These are phyloP conservation scores for Ustilago vetiveriae DNA, from an alignment of 1,284 basidiomycete genomes.

Conservation along the genomic window DNA sequence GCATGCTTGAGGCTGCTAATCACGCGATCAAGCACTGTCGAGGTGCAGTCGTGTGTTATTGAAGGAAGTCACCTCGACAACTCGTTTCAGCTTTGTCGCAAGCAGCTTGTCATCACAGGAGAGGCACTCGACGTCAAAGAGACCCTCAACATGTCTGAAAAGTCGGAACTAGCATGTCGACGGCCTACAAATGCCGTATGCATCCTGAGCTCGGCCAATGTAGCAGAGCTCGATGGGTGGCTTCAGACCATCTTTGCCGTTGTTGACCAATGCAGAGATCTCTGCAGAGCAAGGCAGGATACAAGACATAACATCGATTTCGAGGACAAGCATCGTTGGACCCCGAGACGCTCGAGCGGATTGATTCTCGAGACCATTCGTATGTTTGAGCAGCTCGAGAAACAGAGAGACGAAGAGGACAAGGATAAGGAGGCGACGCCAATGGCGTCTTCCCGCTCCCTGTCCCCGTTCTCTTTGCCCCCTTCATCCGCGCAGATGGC, in stretches of 20 bases:
- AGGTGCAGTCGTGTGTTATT: conserved; percentile 4
- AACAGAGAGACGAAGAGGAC: no score
- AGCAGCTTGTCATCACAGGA: conserved; percentile 22
- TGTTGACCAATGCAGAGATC: not conserved
- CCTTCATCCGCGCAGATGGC: not conserved
- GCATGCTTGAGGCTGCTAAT: conserved; percentile 8
- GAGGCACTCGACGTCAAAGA: not conserved
- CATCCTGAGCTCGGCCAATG: conserved; percentile 17
- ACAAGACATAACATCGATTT: not conserved
- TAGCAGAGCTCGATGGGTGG: conserved; percentile 23
- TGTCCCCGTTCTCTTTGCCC: not conserved
- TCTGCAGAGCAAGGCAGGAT: not conserved
- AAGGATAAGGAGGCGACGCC: conserved; percentile 10
- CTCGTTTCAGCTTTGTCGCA: not conserved
- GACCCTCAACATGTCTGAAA: no score
- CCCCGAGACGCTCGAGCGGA: conserved; percentile 3
- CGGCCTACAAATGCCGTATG: not conserved
- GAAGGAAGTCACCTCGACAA: not conserved
- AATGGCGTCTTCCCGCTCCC: not conserved
- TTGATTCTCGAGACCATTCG: conserved; percentile 11
- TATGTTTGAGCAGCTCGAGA: conserved; percentile 11
- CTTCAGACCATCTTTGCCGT: conserved; percentile 6
- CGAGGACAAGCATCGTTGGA: not conserved
- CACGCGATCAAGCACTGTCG: conserved; percentile 16
- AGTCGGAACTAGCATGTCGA: no score